Evolutionary conservation across 306 rosid species (phyloP).

Genomic region (Sindora glabra): DNA sequence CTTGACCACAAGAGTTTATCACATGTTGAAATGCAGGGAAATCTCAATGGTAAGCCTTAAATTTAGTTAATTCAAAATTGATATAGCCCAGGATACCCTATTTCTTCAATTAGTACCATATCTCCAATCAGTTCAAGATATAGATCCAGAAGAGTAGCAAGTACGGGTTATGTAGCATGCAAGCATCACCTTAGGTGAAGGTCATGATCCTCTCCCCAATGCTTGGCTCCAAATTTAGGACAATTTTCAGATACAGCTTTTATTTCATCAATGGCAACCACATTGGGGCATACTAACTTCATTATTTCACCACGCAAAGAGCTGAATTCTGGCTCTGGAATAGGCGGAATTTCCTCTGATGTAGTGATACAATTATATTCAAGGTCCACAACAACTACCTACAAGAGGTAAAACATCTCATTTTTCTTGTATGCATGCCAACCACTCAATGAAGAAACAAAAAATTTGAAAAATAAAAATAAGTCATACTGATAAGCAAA

Average conservation of each 20-base stretch:
- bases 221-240: conserved; percentile 55
- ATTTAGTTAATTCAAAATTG: background rate
- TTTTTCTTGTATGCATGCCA: no score
- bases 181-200: conserved; percentile 82
- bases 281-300: conserved; percentile 74
- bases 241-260: conserved; percentile 49
- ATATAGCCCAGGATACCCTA: background rate
- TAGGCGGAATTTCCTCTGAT: conserved; percentile 89
- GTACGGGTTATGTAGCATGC: conserved; percentile 17
- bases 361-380: conserved; percentile 78
- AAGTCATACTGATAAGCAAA: background rate
- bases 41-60: background rate
- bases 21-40: background rate
- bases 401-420: conserved; percentile 16
- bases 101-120: background rate
- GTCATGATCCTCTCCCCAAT: conserved; percentile 94
- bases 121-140: background rate
- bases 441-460: background rate
- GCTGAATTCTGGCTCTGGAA: conserved; percentile 88
- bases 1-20: background rate
- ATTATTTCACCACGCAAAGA: conserved; percentile 66
- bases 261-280: conserved; percentile 81
- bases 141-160: no score
- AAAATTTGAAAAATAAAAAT: background rate
- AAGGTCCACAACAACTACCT: conserved; percentile 98